Base-by-base conservation (phyloP, 2,329 filamentous ascomycete species). In the Xenoacremonium recifei region DNA sequence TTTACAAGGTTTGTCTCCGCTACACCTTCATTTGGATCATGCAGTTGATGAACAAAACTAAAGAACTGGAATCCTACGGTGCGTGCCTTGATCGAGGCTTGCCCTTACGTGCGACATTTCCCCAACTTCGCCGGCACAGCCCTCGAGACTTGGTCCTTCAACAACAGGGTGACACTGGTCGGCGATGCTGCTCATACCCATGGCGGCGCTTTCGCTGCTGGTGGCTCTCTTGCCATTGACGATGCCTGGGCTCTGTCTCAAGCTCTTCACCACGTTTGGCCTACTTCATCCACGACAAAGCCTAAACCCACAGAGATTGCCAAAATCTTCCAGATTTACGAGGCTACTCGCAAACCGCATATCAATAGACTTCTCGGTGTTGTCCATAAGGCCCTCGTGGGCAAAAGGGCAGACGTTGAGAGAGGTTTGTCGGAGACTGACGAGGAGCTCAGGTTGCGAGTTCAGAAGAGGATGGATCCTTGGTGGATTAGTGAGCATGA, bases 401-500 rank as follows among this genome's bases (percentile, higher is more conserved):
- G 44, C 0, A 38, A 52, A n/a, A 44, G 15, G 19, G 39, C 31
- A 5, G 46, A 27, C 6, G 42, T 62, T 3, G 57, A 47, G 27
- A 49, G 52, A 31, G 54, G 42, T 0, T 42, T 48, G 29, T 36
- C 23, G 2, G 63, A 68, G 47, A 67, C 64, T 5, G 69, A 74
- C 19, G 61, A 63, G 34, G 56, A 63, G 35, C 49, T 73, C 29
- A 48, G 63, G 33, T 29, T 49, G 1, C 57, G 65, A 39, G 64
- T 73, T 49, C 56, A 45, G 18, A 61, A 49, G 16, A 56, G 70
- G 4, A 55, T 59, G 3, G 62, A 71, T 40, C 63, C 64, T 5
- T 59, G 51, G 13, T 75, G 71, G 72, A 60, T 75, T 21, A 67
- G 68, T 16, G 70, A 73, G 47, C 70, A 75, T 51, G 68, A 74